Percentiles rank a stretch among this genome's conserved stretches.
Evolutionary conservation across 345 rosid species (phyloP).

Genomic region (Melastoma malabathricum): DNA sequence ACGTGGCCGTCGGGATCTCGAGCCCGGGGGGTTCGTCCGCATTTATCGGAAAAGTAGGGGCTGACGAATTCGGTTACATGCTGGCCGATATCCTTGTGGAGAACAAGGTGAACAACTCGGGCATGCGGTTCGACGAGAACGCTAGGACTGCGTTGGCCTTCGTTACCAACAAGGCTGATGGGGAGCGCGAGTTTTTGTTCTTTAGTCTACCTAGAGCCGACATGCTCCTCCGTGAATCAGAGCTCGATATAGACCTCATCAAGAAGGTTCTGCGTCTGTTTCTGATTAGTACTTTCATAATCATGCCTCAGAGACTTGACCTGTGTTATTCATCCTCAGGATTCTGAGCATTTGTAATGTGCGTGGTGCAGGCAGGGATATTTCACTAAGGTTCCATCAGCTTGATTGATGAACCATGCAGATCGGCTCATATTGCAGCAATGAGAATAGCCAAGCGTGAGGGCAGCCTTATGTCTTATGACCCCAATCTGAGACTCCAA

Average conservation of each 20-base stretch:
- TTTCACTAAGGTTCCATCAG: conserved; percentile 97
- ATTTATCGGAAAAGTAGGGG: conserved; percentile 92
- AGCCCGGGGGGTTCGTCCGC: conserved; percentile 91
- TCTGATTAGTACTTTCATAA: too few relatives aligned
- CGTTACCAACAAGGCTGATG: conserved; percentile 81
- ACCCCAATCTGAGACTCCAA: conserved; percentile 83
- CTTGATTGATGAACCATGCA: conserved; percentile 92
- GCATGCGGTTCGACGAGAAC: conserved; percentile 57
- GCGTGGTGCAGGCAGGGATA: conserved; percentile 54
- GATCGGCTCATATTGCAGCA: conserved; percentile 86
- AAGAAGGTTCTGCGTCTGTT: conserved; percentile 32
- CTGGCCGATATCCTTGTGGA: conserved; percentile 60
- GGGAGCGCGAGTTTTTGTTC: conserved; percentile 96
- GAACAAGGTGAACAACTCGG: conserved; percentile 69
- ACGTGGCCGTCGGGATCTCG: conserved; percentile 89
- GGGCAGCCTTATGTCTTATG: conserved; percentile 83
- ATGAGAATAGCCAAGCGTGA: conserved; percentile 60
- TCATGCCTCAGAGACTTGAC: too few relatives aligned
- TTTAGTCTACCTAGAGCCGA: conserved; percentile 98
- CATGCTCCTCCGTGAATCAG: conserved; percentile 85
- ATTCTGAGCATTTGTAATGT: too few relatives aligned
- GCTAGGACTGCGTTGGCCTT: conserved; percentile 94
- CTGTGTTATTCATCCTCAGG: too few relatives aligned
- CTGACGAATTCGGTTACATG: conserved; percentile 95
- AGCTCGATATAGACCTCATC: conserved; percentile 55